Evolutionary conservation across 2,329 filamentous ascomycete genomes (phyloP), one percentile per base, ranked within the genome.

Genomic region (Diaporthe vaccinii): DNA sequence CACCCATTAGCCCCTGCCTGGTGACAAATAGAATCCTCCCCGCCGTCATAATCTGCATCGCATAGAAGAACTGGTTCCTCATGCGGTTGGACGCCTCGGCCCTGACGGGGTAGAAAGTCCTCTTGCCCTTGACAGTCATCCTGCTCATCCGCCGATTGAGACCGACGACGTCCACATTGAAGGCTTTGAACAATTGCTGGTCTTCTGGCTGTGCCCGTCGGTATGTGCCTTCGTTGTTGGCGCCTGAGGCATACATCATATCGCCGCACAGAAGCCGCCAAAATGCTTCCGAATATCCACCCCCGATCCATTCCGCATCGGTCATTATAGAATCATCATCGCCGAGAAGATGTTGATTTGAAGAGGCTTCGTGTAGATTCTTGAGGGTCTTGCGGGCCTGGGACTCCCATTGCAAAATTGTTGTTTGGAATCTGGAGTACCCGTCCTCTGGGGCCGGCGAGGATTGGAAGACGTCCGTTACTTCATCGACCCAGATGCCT

Each of bases 11-110:
- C 17, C 61, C 41, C 17, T 49, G 28, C 9, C n/a, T 10, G 4
- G 41, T 49, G 41, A 65, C 6, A 31, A 49, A 65, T 1, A 65
- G 41, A 4, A 28, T 65, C 41, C 61, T 65, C 41, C 61, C 61
- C 2, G 61, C 41, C 41, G 41, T 65, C 61, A 49, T 65, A 4
- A 49, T 65, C 17, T 65, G 41, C 41, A 65, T 65, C 9, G 61
- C 25, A 20, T 65, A 65, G 41, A 65, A 65, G 61, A 65, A 65
- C 41, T 65, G 61, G 28, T 49, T 62, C 25, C 41, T 49, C 14
- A 20, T 46, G 15, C 61, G 41, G 17, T 49, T 49, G 25, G 61
- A 65, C 5, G 41, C 41, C 61, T 65, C 41, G 41, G 61, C 17
- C 25, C 41, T 36, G 41, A 34, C 41, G 8, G 41, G 41, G 44